phyloP scores from a whole-genome alignment of 2,329 filamentous ascomycete genomes.

The Alternaria conjuncta region DNA sequence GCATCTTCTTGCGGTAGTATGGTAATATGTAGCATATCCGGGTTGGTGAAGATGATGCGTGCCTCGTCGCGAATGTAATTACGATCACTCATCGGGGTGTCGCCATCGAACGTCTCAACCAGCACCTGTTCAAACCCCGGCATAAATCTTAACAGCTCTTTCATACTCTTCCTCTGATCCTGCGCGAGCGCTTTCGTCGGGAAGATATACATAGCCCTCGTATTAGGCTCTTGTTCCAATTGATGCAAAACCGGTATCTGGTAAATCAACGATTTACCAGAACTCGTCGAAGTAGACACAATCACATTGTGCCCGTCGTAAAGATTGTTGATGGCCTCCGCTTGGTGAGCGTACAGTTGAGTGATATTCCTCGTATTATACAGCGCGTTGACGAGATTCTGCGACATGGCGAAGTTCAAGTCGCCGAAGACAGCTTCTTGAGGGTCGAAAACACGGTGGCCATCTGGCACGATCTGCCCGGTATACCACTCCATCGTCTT shows the following conservation, averaged over 20 bases:
- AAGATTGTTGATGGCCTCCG: constrained; percentile 89
- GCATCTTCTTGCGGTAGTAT: constrained; percentile 89
- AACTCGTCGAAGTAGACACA: constrained; percentile 92
- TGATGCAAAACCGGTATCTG: constrained; percentile 90
- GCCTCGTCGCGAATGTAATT: constrained; percentile 85
- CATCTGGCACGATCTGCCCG: constrained; percentile 90
- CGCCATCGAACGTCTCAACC: constrained; percentile 95
- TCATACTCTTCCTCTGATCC: constrained; percentile 87
- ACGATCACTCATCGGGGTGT: constrained; percentile 82
- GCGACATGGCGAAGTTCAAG: constrained; percentile 83
- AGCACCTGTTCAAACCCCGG: constrained; percentile 74
- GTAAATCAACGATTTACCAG: constrained; percentile 97
- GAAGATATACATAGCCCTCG: constrained; percentile 95
- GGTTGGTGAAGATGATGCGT: constrained; percentile 95
- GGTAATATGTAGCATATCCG: constrained; percentile 95
- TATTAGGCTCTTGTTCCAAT: constrained; percentile 76
- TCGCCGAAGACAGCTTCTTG: constrained; percentile 84
- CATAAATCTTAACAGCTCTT: constrained; percentile 83
- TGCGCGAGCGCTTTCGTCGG: constrained; percentile 96
- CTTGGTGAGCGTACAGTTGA: constrained; percentile 87
- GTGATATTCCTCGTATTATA: constrained; percentile 92
- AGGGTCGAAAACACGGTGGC: constrained; percentile 87
- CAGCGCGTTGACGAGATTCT: constrained; percentile 91
- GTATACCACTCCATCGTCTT: constrained; percentile 86
- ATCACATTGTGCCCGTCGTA: constrained; percentile 85